phyloP scores from a whole-genome alignment of 2,329 filamentous ascomycete species.

The Teratosphaeria destructans region DNA sequence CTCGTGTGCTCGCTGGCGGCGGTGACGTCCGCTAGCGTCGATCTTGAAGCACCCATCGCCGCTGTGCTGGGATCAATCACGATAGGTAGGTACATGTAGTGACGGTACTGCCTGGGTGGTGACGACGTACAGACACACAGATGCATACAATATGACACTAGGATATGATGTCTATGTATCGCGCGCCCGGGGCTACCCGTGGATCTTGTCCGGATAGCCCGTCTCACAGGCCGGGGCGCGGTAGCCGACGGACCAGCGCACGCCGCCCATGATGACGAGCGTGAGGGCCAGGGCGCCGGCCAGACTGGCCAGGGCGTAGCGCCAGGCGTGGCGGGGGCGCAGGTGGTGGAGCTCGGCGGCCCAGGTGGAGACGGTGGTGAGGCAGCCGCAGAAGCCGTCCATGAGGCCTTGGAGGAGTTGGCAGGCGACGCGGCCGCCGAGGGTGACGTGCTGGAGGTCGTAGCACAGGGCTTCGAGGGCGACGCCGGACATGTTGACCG shows the following conservation, averaged over 20 bases:
- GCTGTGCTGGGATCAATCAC: no score
- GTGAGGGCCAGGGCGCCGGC: conserved; percentile 46
- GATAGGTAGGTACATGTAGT: no score
- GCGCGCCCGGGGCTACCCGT: conserved; percentile 6
- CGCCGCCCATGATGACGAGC: conserved; percentile 63
- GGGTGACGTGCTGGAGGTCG: conserved; percentile 59
- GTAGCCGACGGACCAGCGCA: conserved; percentile 54
- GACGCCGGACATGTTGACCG: conserved; percentile 69
- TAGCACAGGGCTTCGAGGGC: conserved; percentile 64
- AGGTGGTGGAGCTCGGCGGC: conserved; percentile 33
- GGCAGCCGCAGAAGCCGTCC: conserved; percentile 39
- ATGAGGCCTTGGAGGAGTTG: conserved; percentile 38
- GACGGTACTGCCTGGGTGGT: no score
- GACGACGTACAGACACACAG: not conserved
- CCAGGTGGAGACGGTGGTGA: conserved; percentile 41
- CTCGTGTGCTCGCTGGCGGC: no score
- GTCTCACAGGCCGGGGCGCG: conserved; percentile 25
- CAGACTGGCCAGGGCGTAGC: conserved; percentile 57
- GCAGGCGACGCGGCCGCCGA: conserved; percentile 29
- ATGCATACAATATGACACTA: no score
- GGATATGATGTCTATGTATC: no score
- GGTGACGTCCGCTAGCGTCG: no score
- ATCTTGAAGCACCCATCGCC: no score
- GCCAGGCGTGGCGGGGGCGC: conserved; percentile 48
- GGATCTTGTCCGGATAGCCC: conserved; percentile 20